Conservation (phyloP, 1,284 basidiomycete genomes). For the Bondarzewia mesenterica region DNA sequence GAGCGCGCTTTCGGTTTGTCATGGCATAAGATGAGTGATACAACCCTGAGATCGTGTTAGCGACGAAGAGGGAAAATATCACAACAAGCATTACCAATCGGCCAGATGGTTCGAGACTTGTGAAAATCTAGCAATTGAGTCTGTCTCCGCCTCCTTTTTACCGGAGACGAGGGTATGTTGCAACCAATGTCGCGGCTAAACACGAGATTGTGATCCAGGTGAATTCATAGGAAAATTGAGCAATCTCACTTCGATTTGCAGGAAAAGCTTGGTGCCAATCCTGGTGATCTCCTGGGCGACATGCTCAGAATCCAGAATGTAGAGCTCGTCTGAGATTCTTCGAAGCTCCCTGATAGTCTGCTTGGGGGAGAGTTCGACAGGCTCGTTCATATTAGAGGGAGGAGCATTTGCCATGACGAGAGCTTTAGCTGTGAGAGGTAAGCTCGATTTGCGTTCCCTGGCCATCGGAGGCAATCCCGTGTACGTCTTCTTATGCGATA, state of each 20-base stretch:
- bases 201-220: slow-evolving; percentile 2
- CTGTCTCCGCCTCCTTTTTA: slow-evolving; percentile 51
- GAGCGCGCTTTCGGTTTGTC: slow-evolving; percentile 60
- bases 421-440: slow-evolving; percentile 43
- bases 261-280: slow-evolving; percentile 51
- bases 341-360: slow-evolving; percentile 57
- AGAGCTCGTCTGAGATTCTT: slow-evolving; percentile 45
- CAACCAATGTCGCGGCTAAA: slow-evolving; percentile 74
- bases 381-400: slow-evolving; percentile 4
- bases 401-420: slow-evolving; percentile 16
- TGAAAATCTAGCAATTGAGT: slow-evolving; percentile 64
- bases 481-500: not conserved
- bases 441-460: slow-evolving; percentile 57
- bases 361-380: slow-evolving; percentile 25
- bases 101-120: slow-evolving; percentile 68
- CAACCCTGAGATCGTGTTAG: slow-evolving; percentile 36
- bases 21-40: slow-evolving; percentile 72
- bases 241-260: slow-evolving; percentile 55
- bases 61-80: not conserved
- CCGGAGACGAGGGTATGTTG: slow-evolving; percentile 62
- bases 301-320: slow-evolving; percentile 45
- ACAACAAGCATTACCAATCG: slow-evolving; percentile 43
- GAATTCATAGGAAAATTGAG: not conserved
- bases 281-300: slow-evolving; percentile 77
- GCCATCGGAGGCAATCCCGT: not conserved